These are phyloP conservation scores for Lachnellula subtilissima DNA, from an alignment of 2,329 filamentous ascomycete species.

Conservation along the genomic window DNA sequence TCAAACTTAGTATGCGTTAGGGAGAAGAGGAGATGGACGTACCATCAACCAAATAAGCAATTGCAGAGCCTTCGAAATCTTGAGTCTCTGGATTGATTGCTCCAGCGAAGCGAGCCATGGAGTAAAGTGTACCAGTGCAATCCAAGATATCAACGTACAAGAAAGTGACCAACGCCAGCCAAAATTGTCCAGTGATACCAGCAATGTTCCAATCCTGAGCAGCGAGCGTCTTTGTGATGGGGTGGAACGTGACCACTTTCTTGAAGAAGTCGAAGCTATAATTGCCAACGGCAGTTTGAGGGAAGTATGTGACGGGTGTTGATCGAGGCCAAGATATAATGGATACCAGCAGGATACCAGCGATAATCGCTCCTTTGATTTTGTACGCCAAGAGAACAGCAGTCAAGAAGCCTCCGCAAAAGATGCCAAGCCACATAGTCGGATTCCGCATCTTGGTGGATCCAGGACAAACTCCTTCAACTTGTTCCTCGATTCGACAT, in stretches of 20 bases:
- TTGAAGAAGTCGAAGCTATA: constrained; percentile 78
- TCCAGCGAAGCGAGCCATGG: constrained; percentile 77
- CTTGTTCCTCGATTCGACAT: constrained; percentile 5
- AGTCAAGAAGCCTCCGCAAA: constrained; percentile 75
- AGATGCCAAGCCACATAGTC: constrained; percentile 81
- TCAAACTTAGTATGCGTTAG: not conserved
- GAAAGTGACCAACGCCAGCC: constrained; percentile 79
- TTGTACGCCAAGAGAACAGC: constrained; percentile 75
- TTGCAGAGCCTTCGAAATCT: constrained; percentile 77
- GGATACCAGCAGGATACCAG: constrained; percentile 74
- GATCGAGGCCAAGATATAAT: constrained; percentile 80
- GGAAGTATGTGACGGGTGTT: constrained; percentile 75
- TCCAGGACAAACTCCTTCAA: constrained; percentile 51
- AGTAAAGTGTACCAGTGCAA: constrained; percentile 77
- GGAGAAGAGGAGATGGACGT: constrained; percentile 7
- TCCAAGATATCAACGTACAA: constrained; percentile 85
- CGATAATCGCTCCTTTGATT: constrained; percentile 78
- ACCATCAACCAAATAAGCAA: constrained; percentile 79
- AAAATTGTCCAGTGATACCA: constrained; percentile 63
- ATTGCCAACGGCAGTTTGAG: constrained; percentile 63
- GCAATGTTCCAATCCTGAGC: constrained; percentile 69
- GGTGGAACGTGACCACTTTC: constrained; percentile 76
- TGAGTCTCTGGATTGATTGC: constrained; percentile 74
- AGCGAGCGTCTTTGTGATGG: constrained; percentile 60
- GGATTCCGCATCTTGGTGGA: constrained; percentile 74